These are phyloP conservation scores for Claviceps sorghi DNA, from an alignment of 2,329 filamentous ascomycete species.

Conservation along the genomic window DNA sequence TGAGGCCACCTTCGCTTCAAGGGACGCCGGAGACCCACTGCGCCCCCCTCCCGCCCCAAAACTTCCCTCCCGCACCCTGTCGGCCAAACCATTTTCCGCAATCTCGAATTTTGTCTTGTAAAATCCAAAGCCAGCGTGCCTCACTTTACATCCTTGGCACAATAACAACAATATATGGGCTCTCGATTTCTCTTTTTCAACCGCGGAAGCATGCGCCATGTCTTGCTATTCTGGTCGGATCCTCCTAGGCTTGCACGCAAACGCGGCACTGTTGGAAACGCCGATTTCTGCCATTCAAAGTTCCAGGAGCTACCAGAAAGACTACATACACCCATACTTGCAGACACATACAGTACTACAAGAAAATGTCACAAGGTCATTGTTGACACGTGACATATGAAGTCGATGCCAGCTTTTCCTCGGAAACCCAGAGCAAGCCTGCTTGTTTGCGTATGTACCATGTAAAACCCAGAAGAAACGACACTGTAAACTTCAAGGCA, in stretches of 20 bases:
- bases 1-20: constrained; percentile 32
- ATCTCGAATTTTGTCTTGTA: not conserved
- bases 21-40: constrained; percentile 7
- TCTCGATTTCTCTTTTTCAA: not conserved
- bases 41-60: no score
- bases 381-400: not conserved
- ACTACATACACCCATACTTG: no score
- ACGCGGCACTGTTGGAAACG: not conserved
- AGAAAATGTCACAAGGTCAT: constrained; percentile 6
- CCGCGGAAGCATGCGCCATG: not conserved
- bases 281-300: constrained; percentile 2
- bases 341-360: no score
- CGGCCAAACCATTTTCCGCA: constrained; percentile 22
- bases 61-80: not conserved
- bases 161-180: no score
- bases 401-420: constrained; percentile 4
- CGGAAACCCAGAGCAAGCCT: constrained; percentile 20
- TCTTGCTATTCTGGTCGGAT: not conserved
- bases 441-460: constrained; percentile 22
- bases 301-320: constrained; percentile 14
- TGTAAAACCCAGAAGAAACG: constrained; percentile 13
- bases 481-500: constrained; percentile 14
- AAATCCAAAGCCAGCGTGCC: no score
- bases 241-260: not conserved
- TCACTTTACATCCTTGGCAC: no score